Conservation (phyloP, 495 filamentous ascomycete genomes). For the Filosporella fistucella region DNA sequence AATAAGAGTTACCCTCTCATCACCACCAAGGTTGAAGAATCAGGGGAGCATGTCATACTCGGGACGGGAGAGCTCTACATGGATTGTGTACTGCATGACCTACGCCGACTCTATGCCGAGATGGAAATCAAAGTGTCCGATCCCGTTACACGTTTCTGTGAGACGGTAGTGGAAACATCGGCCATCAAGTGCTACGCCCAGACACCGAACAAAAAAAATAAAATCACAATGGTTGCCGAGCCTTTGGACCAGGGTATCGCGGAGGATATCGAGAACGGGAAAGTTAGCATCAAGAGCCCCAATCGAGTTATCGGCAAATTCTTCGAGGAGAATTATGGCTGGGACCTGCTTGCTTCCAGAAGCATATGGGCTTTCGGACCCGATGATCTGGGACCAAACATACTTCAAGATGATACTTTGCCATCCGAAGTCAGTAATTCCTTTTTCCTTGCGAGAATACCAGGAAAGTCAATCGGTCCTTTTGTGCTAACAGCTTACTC, state of each 20-base stretch:
- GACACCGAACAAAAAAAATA: conserved; percentile 98
- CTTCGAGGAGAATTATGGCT: conserved; percentile 96
- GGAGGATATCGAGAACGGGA: conserved; percentile 88
- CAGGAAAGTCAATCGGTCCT: conserved; percentile 26
- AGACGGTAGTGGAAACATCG: conserved; percentile 96
- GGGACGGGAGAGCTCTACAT: conserved; percentile 97
- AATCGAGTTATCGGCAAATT: conserved; percentile 91
- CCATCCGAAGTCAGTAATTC: conserved; percentile 60
- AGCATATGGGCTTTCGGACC: conserved; percentile 99
- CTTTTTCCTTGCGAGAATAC: conserved; percentile 13
- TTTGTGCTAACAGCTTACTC: conserved; percentile 22
- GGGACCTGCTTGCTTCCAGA: conserved; percentile 88
- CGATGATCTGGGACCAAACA: conserved; percentile 92
- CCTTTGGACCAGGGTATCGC: conserved; percentile 92
- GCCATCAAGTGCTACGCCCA: conserved; percentile 97
- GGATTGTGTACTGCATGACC: conserved; percentile 96
- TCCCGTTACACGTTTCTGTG: conserved; percentile 94
- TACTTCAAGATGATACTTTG: conserved; percentile 93
- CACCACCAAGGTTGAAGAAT: conserved; percentile 96
- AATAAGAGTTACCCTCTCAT: conserved; percentile 97
- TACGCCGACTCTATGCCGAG: conserved; percentile 90
- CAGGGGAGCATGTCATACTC: conserved; percentile 92
- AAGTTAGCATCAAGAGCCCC: conserved; percentile 88
- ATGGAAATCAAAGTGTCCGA: conserved; percentile 99
- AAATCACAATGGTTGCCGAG: conserved; percentile 97